A percentile compares a stretch with the other conserved stretches of the same genome.
Evolutionary conservation across 768 basidiomycete genomes (phyloP).

Genomic region (Collybiopsis luxurians): DNA sequence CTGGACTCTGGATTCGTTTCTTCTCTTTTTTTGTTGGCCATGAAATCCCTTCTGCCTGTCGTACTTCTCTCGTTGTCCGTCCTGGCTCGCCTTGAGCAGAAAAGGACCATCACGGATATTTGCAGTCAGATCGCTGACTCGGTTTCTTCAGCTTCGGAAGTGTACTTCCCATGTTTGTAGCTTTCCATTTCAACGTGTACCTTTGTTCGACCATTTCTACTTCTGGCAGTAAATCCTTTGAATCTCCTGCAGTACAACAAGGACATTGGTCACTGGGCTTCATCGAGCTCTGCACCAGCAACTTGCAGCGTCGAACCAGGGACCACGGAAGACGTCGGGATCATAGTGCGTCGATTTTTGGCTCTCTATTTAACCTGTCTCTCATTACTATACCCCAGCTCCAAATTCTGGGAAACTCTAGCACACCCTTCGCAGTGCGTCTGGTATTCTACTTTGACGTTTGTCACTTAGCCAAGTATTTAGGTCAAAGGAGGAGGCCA

Average conservation of each 20-base stretch:
- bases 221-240: slow-evolving; percentile 12
- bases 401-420: background rate
- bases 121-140: slow-evolving; percentile 35
- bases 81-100: no score
- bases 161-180: slow-evolving; percentile 38
- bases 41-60: no score
- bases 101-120: slow-evolving; percentile 3
- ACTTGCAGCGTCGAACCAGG: slow-evolving; percentile 60
- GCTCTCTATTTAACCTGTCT: background rate
- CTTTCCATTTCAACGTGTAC: background rate
- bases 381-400: background rate
- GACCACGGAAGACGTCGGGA: slow-evolving; percentile 45
- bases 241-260: slow-evolving; percentile 26
- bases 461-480: no score
- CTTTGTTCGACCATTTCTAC: no score
- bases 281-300: slow-evolving; percentile 42
- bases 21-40: background rate
- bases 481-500: slow-evolving; percentile 69
- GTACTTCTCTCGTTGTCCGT: no score
- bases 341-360: slow-evolving; percentile 36
- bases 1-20: no score
- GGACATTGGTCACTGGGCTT: slow-evolving; percentile 50
- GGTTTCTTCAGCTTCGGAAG: slow-evolving; percentile 42
- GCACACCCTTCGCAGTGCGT: slow-evolving; percentile 16
- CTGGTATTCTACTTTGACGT: background rate